Evolutionary conservation across 768 basidiomycete species (phyloP), one percentile per base, ranked within the genome.

Genomic region (Gloeostereum incarnatum): DNA sequence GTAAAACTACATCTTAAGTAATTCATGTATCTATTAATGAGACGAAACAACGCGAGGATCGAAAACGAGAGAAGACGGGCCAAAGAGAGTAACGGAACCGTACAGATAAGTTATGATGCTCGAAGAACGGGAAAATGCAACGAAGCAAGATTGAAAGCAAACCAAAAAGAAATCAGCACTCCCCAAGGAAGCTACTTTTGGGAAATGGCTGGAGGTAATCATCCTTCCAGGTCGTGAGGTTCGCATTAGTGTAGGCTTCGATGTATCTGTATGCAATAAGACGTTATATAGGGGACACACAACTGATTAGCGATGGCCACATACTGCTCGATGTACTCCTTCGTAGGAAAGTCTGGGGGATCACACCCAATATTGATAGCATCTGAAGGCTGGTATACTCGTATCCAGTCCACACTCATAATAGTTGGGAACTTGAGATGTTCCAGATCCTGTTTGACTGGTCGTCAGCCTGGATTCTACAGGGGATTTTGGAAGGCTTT

Each of bases 361-460:
- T 86, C 80, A 53, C 92, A 97, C 11, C 92, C 91, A 36, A 89
- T 68, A 54, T 91, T 93, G 41, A 75, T 66, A 21, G 68, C 53
- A 44, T 74, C 57, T 50, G 69, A 63, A 2, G 75, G 75, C 54
- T 96, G 93, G 58, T 96, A 98, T 6, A 98, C 86, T 17, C 93
- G 76, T 39, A 97, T 76, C 62, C 82, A 96, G 54, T 96, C 89
- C 29, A 94, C 65, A 34, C 62, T 66, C 86, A 96, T 80, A 2
- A 51, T 63, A 3, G 78, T 57, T 6, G 91, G 90, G 61, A 88
- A 91, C 13, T 60, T 62, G 16, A 94, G 62, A 42, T 81, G 65
- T 13, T 70, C 58, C 35, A 87, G 66, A 60, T 96, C 81, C n/a
- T n/a, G n/a, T n/a, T n/a, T n/a, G n/a, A n/a, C n/a, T n/a, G n/a